These are phyloP conservation scores for Primulina eburnea DNA, from an alignment of 257 asterid species.

Conservation along the genomic window DNA sequence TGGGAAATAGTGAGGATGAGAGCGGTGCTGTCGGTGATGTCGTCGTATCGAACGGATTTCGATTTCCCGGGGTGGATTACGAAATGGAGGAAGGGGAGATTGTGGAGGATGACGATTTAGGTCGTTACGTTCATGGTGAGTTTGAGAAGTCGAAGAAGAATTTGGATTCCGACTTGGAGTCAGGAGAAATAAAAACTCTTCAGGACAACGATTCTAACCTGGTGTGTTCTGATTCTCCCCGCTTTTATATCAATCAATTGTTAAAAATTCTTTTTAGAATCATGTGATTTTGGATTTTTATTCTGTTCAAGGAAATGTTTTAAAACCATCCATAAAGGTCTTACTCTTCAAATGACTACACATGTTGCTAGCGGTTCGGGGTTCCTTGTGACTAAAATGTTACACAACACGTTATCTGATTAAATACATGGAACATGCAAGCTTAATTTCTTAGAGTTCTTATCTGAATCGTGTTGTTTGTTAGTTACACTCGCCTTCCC, in stretches of 20 bases:
- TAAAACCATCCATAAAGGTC: background rate
- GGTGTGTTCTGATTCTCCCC: slow-evolving; percentile 68
- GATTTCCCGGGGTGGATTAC: slow-evolving; percentile 53
- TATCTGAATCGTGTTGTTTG: background rate
- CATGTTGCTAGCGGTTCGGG: background rate
- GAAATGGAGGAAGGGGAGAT: slow-evolving; percentile 99
- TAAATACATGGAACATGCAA: slow-evolving; percentile 1
- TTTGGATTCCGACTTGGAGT: slow-evolving; percentile 42
- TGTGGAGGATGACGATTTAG: slow-evolving; percentile 59
- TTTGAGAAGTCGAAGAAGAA: slow-evolving; percentile 32
- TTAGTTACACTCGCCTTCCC: background rate
- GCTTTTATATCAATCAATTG: background rate
- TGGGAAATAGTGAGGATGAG: slow-evolving; percentile 28
- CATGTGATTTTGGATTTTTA: slow-evolving; percentile 2
- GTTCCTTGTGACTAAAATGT: slow-evolving; percentile 2
- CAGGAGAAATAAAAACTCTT: slow-evolving; percentile 40
- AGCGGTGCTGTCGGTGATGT: slow-evolving; percentile 32
- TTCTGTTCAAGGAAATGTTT: background rate
- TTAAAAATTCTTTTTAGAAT: background rate
- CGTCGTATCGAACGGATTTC: slow-evolving; percentile 33
- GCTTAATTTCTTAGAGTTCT: background rate
- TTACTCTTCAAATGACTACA: background rate
- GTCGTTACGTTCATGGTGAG: slow-evolving; percentile 21
- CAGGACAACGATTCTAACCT: slow-evolving; percentile 36
- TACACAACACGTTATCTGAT: background rate